These are phyloP conservation scores for Podospora pseudoanserina DNA, from an alignment of 495 filamentous ascomycete species.

Conservation along the genomic window DNA sequence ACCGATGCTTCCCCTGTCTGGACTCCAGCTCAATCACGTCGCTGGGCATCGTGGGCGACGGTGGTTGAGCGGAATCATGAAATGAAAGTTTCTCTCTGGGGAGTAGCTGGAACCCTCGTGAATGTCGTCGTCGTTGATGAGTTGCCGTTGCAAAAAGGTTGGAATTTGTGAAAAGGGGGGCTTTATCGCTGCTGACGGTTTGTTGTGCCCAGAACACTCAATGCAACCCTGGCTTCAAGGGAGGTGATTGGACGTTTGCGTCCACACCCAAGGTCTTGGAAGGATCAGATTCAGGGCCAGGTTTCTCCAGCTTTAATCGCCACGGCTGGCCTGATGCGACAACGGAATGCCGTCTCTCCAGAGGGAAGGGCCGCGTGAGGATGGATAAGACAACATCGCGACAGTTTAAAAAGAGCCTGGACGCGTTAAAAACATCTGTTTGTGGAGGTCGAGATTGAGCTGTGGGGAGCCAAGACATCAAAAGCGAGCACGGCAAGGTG, in stretches of 20 bases:
- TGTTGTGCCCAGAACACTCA: neutral
- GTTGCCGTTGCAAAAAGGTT: neutral
- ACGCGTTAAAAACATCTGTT: neutral
- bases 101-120: neutral
- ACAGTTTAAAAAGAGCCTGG: neutral
- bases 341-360: neutral
- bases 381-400: neutral
- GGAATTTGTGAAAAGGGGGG: neutral
- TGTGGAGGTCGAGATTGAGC: neutral
- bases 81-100: neutral
- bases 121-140: neutral
- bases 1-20: conserved; percentile 4
- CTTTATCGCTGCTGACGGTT: neutral
- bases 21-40: conserved; percentile 13
- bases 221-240: neutral
- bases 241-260: neutral
- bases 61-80: neutral
- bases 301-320: neutral
- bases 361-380: neutral
- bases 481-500: neutral
- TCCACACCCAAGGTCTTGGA: neutral
- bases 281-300: neutral
- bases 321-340: neutral
- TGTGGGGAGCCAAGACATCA: neutral
- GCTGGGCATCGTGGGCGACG: conserved; percentile 11